phyloP scores from a whole-genome alignment of 306 rosid species.

The Rosa chinensis region DNA sequence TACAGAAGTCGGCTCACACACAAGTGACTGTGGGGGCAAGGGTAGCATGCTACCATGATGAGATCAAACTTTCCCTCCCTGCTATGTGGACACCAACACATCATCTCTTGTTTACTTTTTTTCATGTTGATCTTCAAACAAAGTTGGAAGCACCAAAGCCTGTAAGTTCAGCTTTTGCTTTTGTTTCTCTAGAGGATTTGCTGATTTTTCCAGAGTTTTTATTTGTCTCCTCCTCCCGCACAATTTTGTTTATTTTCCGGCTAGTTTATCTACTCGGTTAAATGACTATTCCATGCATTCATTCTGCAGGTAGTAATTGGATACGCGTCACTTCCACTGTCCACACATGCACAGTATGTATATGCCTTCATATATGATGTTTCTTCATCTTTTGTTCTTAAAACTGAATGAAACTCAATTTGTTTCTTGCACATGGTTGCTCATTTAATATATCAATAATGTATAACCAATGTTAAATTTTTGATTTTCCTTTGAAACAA shows the following conservation, averaged over 20 bases:
- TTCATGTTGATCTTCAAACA: conserved; percentile 91
- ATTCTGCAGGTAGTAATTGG: conserved; percentile 82
- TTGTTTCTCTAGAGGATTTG: conserved; percentile 21
- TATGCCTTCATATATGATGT: conserved; percentile 26
- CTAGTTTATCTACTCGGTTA: conserved; percentile 11
- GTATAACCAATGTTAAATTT: background rate
- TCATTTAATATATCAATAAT: background rate
- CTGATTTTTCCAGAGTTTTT: conserved; percentile 14
- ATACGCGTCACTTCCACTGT: conserved; percentile 87
- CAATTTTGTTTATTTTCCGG: background rate
- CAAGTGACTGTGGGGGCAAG: conserved; percentile 93
- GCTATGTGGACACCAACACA: conserved; percentile 92
- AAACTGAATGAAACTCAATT: conserved; percentile 9
- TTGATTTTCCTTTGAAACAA: background rate
- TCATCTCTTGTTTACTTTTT: conserved; percentile 87
- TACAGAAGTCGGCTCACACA: conserved; percentile 82
- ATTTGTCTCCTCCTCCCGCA: background rate
- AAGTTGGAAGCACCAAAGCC: conserved; percentile 95
- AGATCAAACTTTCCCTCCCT: conserved; percentile 91
- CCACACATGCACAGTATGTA: conserved; percentile 94
- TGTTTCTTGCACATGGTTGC: conserved; percentile 17
- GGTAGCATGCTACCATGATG: conserved; percentile 78
- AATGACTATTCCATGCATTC: conserved; percentile 29
- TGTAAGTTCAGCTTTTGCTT: conserved; percentile 41
- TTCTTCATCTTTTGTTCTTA: conserved; percentile 18